A percentile compares a stretch with the other conserved stretches of the same genome.
phyloP scores from a whole-genome alignment of 2,329 filamentous ascomycete genomes.

The Diplodia mutila region DNA sequence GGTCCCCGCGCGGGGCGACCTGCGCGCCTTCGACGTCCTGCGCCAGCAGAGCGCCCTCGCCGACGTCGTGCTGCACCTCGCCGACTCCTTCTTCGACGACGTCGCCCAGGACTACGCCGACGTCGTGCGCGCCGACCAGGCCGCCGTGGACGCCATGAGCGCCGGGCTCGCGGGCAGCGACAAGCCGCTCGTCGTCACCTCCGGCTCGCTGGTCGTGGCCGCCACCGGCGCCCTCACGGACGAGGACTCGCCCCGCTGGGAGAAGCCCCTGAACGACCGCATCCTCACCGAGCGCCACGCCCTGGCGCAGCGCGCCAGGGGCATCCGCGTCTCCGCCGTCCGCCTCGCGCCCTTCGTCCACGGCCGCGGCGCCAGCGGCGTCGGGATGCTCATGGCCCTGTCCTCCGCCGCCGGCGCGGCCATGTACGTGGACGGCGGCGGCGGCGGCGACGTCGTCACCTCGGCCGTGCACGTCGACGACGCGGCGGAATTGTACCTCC shows the following conservation, averaged over 20 bases:
- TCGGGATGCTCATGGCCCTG: slow-evolving; percentile 32
- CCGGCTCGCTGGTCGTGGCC: slow-evolving; percentile 30
- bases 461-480: neutral
- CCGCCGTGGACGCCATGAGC: slow-evolving; percentile 46
- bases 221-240: slow-evolving; percentile 21
- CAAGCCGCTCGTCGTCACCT: slow-evolving; percentile 45
- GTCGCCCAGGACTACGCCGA: slow-evolving; percentile 32
- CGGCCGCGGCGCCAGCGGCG: slow-evolving; percentile 46
- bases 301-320: slow-evolving; percentile 34
- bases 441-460: neutral
- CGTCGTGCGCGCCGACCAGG: slow-evolving; percentile 39
- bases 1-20: slow-evolving; percentile 46
- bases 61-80: slow-evolving; percentile 52
- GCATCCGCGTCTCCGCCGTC: slow-evolving; percentile 43
- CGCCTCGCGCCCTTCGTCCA: slow-evolving; percentile 52
- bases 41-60: slow-evolving; percentile 43
- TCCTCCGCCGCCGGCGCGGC: neutral
- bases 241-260: slow-evolving; percentile 31
- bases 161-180: slow-evolving; percentile 39
- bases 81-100: slow-evolving; percentile 35
- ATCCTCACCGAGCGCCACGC: slow-evolving; percentile 38
- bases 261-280: slow-evolving; percentile 35
- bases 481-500: neutral
- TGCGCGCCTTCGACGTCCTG: slow-evolving; percentile 45
- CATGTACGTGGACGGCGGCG: neutral